phyloP scores from a whole-genome alignment of 208 protist genomes.

The Trypanosoma melophagium region DNA sequence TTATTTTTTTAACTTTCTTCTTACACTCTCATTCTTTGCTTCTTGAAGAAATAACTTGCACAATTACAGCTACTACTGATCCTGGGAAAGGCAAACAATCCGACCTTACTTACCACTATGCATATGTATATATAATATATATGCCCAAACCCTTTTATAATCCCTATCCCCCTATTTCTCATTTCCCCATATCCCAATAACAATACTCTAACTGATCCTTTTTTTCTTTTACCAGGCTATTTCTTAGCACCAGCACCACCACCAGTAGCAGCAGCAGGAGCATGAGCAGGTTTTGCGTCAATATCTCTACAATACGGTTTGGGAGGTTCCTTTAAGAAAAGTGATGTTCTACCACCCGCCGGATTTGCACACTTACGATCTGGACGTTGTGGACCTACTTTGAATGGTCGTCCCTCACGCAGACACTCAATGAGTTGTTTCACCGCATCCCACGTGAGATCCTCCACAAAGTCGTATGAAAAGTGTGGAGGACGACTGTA shows the following conservation, averaged over 20 bases:
- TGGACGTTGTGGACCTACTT: slow-evolving; percentile 67
- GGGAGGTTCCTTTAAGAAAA: slow-evolving; percentile 84
- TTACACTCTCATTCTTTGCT: slow-evolving; percentile 4
- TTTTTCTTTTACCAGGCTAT: slow-evolving; percentile 35
- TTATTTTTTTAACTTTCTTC: slow-evolving; percentile 10
- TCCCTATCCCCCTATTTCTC: background rate
- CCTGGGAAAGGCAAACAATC: too few relatives aligned
- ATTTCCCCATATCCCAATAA: slow-evolving; percentile 2
- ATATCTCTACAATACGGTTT: slow-evolving; percentile 86
- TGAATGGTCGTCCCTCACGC: slow-evolving; percentile 69
- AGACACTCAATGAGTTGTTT: slow-evolving; percentile 82
- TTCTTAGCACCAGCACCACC: slow-evolving; percentile 53
- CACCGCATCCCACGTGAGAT: slow-evolving; percentile 86
- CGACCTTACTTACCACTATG: too few relatives aligned
- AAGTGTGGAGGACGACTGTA: slow-evolving; percentile 90
- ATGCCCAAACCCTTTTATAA: slow-evolving; percentile 5
- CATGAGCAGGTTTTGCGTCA: slow-evolving; percentile 38
- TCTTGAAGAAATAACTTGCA: too few relatives aligned
- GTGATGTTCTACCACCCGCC: slow-evolving; percentile 78
- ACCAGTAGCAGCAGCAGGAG: slow-evolving; percentile 42
- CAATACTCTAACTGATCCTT: background rate
- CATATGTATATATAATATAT: slow-evolving; percentile 2
- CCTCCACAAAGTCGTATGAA: slow-evolving; percentile 89
- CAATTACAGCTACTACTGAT: too few relatives aligned
- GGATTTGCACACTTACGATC: slow-evolving; percentile 77